Conservation (phyloP, 2,329 filamentous ascomycete genomes). For the Graphilbum fragrans region DNA sequence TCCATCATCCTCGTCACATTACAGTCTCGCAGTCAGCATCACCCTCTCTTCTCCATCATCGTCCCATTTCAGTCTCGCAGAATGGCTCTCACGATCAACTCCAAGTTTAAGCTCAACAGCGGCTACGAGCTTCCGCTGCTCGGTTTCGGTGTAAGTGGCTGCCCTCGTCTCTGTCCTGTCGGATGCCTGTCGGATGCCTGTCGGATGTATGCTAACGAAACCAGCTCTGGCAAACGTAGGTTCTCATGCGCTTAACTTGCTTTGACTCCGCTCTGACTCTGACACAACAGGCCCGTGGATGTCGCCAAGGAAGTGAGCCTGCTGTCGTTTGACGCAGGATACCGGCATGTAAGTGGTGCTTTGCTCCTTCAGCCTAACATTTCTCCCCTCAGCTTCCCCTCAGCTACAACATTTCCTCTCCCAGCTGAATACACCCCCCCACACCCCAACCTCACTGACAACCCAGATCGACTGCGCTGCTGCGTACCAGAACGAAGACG, state of each 20-base stretch:
- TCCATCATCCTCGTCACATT: too few species aligned
- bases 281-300: conserved; percentile 2
- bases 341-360: conserved; percentile 23
- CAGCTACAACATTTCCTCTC: background rate
- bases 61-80: background rate
- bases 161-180: too few species aligned
- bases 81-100: conserved; percentile 27
- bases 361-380: background rate
- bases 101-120: conserved; percentile 39
- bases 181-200: too few species aligned
- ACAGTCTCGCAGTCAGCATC: background rate
- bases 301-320: conserved; percentile 2
- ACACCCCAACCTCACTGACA: background rate
- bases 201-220: background rate
- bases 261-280: background rate
- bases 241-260: background rate
- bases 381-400: too few species aligned
- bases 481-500: conserved; percentile 49
- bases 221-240: conserved; percentile 41
- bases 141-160: conserved; percentile 38
- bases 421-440: background rate
- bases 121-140: conserved; percentile 39
- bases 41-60: background rate
- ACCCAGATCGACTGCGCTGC: conserved; percentile 48
- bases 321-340: conserved; percentile 33